Evolutionary conservation across 2,329 filamentous ascomycete genomes (phyloP), one percentile per base, ranked within the genome.

Genomic region (Penicillium sumatraense): DNA sequence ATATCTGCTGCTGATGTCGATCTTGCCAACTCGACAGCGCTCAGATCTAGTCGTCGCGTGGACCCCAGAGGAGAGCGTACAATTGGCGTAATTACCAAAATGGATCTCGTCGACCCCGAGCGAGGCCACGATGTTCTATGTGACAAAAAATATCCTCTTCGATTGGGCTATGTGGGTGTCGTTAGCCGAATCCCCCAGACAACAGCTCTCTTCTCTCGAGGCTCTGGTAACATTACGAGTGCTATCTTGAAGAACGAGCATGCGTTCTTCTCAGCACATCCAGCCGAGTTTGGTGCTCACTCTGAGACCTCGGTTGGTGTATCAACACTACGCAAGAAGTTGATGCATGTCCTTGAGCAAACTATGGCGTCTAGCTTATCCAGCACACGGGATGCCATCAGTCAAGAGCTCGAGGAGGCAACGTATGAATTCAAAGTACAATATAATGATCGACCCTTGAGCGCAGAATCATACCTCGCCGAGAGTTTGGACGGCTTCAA

Each of bases 401-500:
- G 89, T 58, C 91, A 96, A 71, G 95, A 99, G 73, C 85, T 99
- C 0, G 93, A 97, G 68, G 95, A 99, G 75, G 93, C 95, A 3
- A 93, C 91, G 0, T 99, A 99, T 70, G 93, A 99, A 75, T 99
- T 96, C 82, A 99, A 99, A 73, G 95, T 99, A 5, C 96, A 99
- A 73, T 99, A 99, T 78, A 99, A 99, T 68, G 95, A 99, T 72
- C 87, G 95, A 6, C 91, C 93, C 1, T 80, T 99, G 31, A 96
- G 91, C 48, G 95, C 95, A 2, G 95, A 99, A 72, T 96, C 93
- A 3, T 99, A 99, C 71, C 84, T 99, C 35, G 95, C 95, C 2
- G 95, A 98, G 73, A 96, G 90, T 63, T 80, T 99, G 3, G 95
- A 99, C 73, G 88, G 89, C 18, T 98, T 99, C 83, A 99, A 99